phyloP scores from a whole-genome alignment of 495 filamentous ascomycete species.

The Penicillium coffeae region DNA sequence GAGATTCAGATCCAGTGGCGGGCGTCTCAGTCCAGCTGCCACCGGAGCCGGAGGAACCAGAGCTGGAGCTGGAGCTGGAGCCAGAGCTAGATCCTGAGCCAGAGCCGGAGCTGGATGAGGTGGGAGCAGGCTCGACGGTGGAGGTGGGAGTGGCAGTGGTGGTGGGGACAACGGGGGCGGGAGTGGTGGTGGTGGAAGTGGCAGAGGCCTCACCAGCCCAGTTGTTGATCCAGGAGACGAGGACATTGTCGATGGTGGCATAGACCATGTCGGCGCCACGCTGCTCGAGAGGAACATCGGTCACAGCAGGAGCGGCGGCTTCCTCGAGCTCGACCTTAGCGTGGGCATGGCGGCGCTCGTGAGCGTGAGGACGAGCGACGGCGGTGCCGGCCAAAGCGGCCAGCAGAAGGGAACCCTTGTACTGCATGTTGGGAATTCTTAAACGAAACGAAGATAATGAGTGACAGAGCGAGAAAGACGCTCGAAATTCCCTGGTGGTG shows the following conservation, averaged over 20 bases:
- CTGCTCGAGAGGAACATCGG: conserved; percentile 39
- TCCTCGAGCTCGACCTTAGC: conserved; percentile 19
- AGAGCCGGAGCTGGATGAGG: conserved; percentile 15
- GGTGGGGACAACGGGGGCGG: conserved; percentile 14
- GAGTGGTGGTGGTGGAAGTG: conserved; percentile 20
- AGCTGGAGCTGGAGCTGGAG: conserved; percentile 12
- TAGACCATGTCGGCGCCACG: conserved; percentile 47
- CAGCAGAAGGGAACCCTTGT: conserved; percentile 24
- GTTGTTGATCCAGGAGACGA: conserved; percentile 61
- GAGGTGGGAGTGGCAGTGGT: conserved; percentile 14
- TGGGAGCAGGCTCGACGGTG: conserved; percentile 16
- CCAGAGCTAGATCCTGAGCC: conserved; percentile 9
- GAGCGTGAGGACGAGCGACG: conserved; percentile 42
- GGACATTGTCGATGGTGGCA: conserved; percentile 59
- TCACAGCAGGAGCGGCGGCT: conserved; percentile 35
- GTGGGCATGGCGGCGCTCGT: conserved; percentile 44
- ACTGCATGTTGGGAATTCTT: not conserved
- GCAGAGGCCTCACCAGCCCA: conserved; percentile 44
- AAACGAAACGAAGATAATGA: not conserved
- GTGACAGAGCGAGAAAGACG: not conserved
- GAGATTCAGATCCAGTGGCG: conserved; percentile 21
- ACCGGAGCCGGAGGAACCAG: too few species aligned
- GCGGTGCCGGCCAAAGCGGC: conserved; percentile 38
- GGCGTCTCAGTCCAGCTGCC: conserved; percentile 25
- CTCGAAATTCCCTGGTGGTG: not conserved